Evolutionary conservation across 164 flowering plant species (phyloP).

Genomic region (grape (Vitis vinifera)): ASM3070453v1 NC_081813.1:12580001-12580500

Average conservation of each 20-base stretch:
- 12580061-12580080: no score
- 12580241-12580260: slow-evolving; percentile 30
- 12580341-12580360: slow-evolving; percentile 10
- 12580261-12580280: slow-evolving; percentile 26
- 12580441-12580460: no score
- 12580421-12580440: slow-evolving; percentile 12
- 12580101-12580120: no score
- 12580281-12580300: slow-evolving; percentile 20
- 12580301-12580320: slow-evolving; percentile 15
- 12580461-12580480: no score
- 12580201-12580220: slow-evolving; percentile 4
- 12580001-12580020: no score
- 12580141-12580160: no score
- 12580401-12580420: slow-evolving; percentile 33
- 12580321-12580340: no score
- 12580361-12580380: neutral
- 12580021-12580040: no score
- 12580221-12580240: slow-evolving; percentile 37
- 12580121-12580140: no score
- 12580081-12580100: no score
- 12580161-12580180: neutral
- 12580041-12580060: no score
- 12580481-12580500: no score
- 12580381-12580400: slow-evolving; percentile 8
- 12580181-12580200: slow-evolving; percentile 6